Conservation (phyloP, 345 rosid genomes). For the Carallia brachiata region DNA sequence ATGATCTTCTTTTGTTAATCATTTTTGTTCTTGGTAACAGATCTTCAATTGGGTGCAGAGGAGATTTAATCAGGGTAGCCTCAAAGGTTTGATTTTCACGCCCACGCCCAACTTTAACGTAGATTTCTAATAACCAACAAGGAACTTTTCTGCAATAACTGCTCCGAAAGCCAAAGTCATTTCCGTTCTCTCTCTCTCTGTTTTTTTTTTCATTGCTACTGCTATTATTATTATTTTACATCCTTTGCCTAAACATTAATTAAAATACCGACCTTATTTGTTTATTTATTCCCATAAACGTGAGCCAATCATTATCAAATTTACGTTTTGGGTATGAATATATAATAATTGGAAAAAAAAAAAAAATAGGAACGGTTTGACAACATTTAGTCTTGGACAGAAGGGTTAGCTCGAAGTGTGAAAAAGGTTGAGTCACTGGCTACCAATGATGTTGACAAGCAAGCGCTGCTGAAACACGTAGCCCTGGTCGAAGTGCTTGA, state of each 20-base stretch:
- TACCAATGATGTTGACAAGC: slow-evolving; percentile 53
- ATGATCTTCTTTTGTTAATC: not conserved
- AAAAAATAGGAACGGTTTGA: no score
- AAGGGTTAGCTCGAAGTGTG: slow-evolving; percentile 45
- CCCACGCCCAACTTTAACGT: not conserved
- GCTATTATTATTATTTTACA: no score
- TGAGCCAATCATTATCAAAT: slow-evolving; percentile 14
- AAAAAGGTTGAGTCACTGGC: slow-evolving; percentile 44
- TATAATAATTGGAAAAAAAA: no score
- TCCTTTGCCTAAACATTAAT: no score
- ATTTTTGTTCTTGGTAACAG: slow-evolving; percentile 36
- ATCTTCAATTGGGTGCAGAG: slow-evolving; percentile 91
- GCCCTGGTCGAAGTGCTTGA: slow-evolving; percentile 68
- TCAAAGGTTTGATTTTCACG: slow-evolving; percentile 52
- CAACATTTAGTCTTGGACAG: slow-evolving; percentile 24
- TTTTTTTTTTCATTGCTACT: no score
- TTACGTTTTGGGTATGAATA: no score
- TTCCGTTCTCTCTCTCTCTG: no score
- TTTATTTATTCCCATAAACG: no score
- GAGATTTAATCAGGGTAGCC: slow-evolving; percentile 55
- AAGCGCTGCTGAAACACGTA: slow-evolving; percentile 63
- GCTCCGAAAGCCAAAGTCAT: not conserved
- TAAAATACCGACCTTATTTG: no score
- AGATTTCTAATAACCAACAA: not conserved
- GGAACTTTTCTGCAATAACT: not conserved